A percentile compares a stretch with the other conserved stretches of the same genome.
These are phyloP conservation scores for Ogataea trehalophila DNA, from an alignment of 805 yeast species.

Conservation along the genomic window DNA sequence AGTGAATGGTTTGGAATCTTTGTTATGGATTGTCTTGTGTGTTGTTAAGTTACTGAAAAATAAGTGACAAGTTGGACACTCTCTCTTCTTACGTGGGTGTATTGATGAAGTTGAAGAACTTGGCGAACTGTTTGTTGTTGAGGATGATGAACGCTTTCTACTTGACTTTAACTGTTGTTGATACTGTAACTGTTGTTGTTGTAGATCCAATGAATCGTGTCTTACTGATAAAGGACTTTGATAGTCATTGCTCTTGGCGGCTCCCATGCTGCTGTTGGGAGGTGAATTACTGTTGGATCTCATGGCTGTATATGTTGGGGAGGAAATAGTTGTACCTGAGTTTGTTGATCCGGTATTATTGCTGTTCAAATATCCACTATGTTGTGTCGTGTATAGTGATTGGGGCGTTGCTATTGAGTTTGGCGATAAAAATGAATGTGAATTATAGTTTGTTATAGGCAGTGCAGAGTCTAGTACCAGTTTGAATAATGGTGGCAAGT, in stretches of 20 bases:
- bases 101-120: conserved; percentile 5
- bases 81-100: conserved; percentile 30
- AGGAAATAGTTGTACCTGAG: not conserved
- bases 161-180: not conserved
- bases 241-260: conserved; percentile 4
- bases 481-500: conserved; percentile 24
- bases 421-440: conserved; percentile 1
- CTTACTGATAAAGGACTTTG: conserved; percentile 6
- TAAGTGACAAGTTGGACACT: conserved; percentile 34
- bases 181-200: not conserved
- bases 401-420: not conserved
- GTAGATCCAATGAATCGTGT: conserved; percentile 3
- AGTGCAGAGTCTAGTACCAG: conserved; percentile 23
- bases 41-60: conserved; percentile 78
- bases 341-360: not conserved
- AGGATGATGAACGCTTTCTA: conserved; percentile 2
- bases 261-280: conserved; percentile 3
- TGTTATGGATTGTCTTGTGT: conserved; percentile 75
- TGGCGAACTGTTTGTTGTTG: conserved; percentile 5
- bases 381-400: not conserved
- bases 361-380: not conserved
- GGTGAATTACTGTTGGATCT: conserved; percentile 4
- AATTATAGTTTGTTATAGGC: conserved; percentile 16
- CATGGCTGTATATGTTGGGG: conserved; percentile 5
- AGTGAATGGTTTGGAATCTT: conserved; percentile 68